Evolutionary conservation across 164 flowering plant genomes (phyloP).

Genomic region (Chimonanthus salicifolius): DNA sequence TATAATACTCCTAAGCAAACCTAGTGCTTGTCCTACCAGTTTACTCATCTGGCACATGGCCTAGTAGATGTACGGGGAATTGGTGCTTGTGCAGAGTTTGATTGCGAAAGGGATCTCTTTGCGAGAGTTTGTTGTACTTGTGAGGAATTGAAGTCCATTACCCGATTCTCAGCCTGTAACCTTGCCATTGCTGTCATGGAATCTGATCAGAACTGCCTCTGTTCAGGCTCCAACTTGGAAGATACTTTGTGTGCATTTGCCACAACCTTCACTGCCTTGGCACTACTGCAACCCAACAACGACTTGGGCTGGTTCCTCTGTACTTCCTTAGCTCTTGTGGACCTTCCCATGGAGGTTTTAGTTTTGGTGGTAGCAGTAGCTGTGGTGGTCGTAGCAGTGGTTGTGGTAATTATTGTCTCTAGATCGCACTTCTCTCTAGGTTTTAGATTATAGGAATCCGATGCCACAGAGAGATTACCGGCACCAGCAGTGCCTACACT

Average conservation of each 20-base stretch:
- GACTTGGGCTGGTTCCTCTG: constrained; percentile 18
- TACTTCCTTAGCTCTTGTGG: constrained; percentile 7
- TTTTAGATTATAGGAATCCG: constrained; percentile 30
- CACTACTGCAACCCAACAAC: constrained; percentile 43
- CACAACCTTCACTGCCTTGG: constrained; percentile 52
- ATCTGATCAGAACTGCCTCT: constrained; percentile 20
- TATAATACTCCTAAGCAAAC: background rate
- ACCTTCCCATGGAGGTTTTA: constrained; percentile 1
- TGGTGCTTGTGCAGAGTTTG: constrained; percentile 12
- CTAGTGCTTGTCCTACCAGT: background rate
- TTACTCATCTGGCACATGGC: background rate
- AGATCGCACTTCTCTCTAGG: background rate
- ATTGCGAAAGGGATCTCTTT: constrained; percentile 5
- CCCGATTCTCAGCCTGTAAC: constrained; percentile 31
- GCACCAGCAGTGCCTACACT: constrained; percentile 74
- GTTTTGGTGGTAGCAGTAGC: constrained; percentile 11
- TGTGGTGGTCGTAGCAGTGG: constrained; percentile 5
- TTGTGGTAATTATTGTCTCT: background rate
- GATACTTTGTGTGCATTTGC: constrained; percentile 22
- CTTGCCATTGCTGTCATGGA: constrained; percentile 7
- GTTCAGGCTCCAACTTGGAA: constrained; percentile 5
- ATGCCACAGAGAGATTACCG: constrained; percentile 39
- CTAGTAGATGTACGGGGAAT: constrained; percentile 8
- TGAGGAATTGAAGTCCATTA: constrained; percentile 18
- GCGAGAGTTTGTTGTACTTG: constrained; percentile 16